Base-by-base conservation (phyloP, 1,139 yeast genomes). In the Pichia terricola region DNA sequence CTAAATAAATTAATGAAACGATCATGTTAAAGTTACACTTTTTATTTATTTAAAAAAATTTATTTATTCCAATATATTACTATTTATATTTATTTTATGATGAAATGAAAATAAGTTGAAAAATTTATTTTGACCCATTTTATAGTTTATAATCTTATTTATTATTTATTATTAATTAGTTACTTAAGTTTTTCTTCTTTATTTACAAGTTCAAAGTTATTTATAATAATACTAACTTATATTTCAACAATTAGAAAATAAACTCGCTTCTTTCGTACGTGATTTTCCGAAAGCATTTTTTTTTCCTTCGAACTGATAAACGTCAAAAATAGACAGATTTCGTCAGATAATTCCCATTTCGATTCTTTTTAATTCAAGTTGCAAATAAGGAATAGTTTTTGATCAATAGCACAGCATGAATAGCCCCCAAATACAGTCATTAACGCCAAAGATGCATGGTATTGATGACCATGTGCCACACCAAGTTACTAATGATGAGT, bases 401-500 rank as follows among this genome's bases (percentile, higher is more conserved):
- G 22, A 16, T 16, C 22, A 16, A 16, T 16, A 16, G 22, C 22
- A 16, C 22, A 16, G 22, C 22, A 16, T 16, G 22, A 16, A 16
- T 16, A 16, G 22, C 22, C 22, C 22, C 22, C 22, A 7, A 34
- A 34, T 34, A n/a, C 32, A 36, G 9, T 26, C 37, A 28, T 34
- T 46, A 31, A 46, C 49, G 2, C 47, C 47, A 3, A 33, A 40
- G 35, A 31, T 46, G 38, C 47, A 46, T 27, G 49, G 49, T 5
- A 36, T 46, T 16, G 46, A 32, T 11, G 45, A 45, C 11, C 26
- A 36, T 26, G 31, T 39, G 9, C 49, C 55, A 1, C 41, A 59
- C 35, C 62, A 70, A 45, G 64, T 77, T 5, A 62, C 82, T 2
- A 81, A 77, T 52, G 97, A 91, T 62, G 97, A 89, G 51, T 66